Evolutionary conservation across 1,284 basidiomycete genomes (phyloP).

Genomic region (Irpex lacteus): DNA sequence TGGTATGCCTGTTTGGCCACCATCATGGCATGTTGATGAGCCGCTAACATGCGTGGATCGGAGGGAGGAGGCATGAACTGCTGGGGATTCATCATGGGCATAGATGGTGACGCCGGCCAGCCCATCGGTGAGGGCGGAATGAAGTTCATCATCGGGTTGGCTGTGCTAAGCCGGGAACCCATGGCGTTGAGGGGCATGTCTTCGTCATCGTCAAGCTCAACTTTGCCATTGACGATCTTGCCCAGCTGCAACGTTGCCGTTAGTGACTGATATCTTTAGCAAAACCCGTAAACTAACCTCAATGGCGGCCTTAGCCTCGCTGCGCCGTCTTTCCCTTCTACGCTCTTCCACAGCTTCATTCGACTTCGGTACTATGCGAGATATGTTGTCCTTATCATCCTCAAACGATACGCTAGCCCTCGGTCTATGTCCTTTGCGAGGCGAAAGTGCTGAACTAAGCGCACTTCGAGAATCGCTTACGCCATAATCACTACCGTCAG

Average conservation of each 20-base stretch:
- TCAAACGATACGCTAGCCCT: constrained; percentile 60
- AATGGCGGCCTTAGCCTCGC: constrained; percentile 75
- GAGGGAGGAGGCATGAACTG: constrained; percentile 37
- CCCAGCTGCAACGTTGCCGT: constrained; percentile 50
- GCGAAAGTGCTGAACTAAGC: constrained; percentile 11
- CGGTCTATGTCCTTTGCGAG: constrained; percentile 38
- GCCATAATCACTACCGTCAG: constrained; percentile 70
- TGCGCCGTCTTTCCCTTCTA: constrained; percentile 64
- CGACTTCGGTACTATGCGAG: constrained; percentile 15
- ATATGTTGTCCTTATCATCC: constrained; percentile 27
- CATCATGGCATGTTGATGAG: constrained; percentile 81
- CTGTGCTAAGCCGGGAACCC: constrained; percentile 35
- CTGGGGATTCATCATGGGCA: constrained; percentile 29
- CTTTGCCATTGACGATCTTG: constrained; percentile 74
- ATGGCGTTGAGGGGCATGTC: constrained; percentile 38
- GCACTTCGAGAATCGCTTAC: constrained; percentile 12
- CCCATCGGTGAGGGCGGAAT: constrained; percentile 24
- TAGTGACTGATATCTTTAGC: neutral
- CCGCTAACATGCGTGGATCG: constrained; percentile 59
- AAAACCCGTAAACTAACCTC: constrained; percentile 49
- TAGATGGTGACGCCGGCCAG: constrained; percentile 20
- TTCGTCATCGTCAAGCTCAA: constrained; percentile 56
- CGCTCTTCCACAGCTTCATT: constrained; percentile 43
- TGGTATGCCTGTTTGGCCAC: constrained; percentile 83
- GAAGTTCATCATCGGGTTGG: constrained; percentile 50